phyloP scores from a whole-genome alignment of 495 filamentous ascomycete species.

The Massariosphaeria phaeospora region DNA sequence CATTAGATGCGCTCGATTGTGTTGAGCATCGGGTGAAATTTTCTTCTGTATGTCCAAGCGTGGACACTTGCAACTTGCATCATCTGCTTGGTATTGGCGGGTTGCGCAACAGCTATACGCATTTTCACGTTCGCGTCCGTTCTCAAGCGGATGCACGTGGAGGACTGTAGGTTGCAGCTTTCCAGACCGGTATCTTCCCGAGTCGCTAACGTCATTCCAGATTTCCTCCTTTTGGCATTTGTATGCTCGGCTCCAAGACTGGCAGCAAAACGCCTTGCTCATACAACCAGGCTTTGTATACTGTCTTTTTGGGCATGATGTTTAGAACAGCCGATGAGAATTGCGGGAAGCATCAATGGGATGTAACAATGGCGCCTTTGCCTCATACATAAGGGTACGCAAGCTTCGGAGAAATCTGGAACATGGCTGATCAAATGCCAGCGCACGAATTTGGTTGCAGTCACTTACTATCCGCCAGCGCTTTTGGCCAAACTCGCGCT shows the following conservation, averaged over 20 bases:
- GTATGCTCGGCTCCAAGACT: not conserved
- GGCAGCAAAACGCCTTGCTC: not conserved
- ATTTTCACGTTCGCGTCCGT: constrained; percentile 26
- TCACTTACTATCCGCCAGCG: constrained; percentile 15
- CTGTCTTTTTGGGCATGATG: constrained; percentile 7
- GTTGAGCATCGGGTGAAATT: no score
- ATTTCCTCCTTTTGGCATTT: not conserved
- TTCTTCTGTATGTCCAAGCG: no score
- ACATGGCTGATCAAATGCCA: constrained; percentile 6
- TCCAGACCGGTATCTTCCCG: not conserved
- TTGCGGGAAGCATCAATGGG: constrained; percentile 29
- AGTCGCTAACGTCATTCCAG: constrained; percentile 2
- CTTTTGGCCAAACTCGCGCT: constrained; percentile 12
- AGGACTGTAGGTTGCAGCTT: constrained; percentile 29
- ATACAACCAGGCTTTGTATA: not conserved
- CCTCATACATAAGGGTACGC: not conserved
- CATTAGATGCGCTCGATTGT: no score
- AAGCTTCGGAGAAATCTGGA: not conserved
- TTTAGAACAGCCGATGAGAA: constrained; percentile 6
- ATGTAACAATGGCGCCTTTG: constrained; percentile 13
- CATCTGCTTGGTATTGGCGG: no score
- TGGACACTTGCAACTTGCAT: no score
- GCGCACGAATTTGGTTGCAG: constrained; percentile 22
- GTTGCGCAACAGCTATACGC: no score
- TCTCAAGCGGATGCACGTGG: constrained; percentile 19